phyloP scores from a whole-genome alignment of 2,329 filamentous ascomycete species.

The Penicillium freii region DNA sequence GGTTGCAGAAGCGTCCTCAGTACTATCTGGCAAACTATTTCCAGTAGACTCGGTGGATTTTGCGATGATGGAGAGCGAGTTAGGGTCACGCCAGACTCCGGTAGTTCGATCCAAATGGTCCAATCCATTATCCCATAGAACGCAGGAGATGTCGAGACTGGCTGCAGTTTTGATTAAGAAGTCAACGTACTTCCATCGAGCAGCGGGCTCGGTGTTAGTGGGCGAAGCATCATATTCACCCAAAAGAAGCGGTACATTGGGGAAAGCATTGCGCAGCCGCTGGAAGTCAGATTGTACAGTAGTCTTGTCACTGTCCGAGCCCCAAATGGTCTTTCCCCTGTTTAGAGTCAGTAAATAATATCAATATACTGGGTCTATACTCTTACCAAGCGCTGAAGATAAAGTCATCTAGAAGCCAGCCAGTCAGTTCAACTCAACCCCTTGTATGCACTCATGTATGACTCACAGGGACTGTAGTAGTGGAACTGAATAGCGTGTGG shows the following conservation, averaged over 20 bases:
- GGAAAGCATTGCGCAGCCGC: conserved; percentile 55
- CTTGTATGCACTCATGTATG: neutral
- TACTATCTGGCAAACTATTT: conserved; percentile 55
- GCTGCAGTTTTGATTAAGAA: conserved; percentile 51
- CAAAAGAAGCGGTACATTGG: conserved; percentile 55
- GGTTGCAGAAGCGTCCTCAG: conserved; percentile 47
- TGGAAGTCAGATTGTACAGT: conserved; percentile 51
- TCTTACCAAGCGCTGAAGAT: conserved; percentile 32
- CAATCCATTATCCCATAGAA: conserved; percentile 61
- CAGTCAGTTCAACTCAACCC: neutral
- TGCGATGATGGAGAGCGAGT: conserved; percentile 49
- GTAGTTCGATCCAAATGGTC: conserved; percentile 55
- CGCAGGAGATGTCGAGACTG: conserved; percentile 51
- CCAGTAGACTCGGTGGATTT: conserved; percentile 44
- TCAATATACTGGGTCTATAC: conserved; percentile 4
- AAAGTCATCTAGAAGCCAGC: conserved; percentile 24
- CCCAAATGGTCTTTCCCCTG: conserved; percentile 63
- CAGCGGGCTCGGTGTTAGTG: conserved; percentile 53
- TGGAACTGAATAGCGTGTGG: conserved; percentile 63
- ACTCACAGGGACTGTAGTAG: conserved; percentile 52
- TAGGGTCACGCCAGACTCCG: conserved; percentile 52
- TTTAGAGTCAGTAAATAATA: conserved; percentile 41
- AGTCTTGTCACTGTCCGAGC: conserved; percentile 54
- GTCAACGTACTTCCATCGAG: conserved; percentile 59
- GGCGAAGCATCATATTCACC: conserved; percentile 58